Evolutionary conservation across 1,284 basidiomycete species (phyloP).

Genomic region (Leccinum griseonigrum): DNA sequence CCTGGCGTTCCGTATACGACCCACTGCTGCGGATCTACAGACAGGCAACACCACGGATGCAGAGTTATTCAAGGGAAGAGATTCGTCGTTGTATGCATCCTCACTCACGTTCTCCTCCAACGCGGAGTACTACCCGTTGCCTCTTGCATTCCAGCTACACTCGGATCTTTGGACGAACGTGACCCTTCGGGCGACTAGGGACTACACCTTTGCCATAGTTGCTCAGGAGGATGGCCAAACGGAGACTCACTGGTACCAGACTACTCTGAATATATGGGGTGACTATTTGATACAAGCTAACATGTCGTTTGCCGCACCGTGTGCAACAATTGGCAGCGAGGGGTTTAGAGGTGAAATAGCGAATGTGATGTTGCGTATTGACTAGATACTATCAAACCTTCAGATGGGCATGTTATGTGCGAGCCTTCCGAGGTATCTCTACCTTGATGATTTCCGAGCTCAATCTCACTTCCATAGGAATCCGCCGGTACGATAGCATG

Average conservation of each 20-base stretch:
- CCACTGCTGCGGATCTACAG: conserved; percentile 8
- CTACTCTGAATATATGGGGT: conserved; percentile 40
- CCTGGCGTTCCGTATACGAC: conserved; percentile 37
- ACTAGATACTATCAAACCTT: conserved; percentile 7
- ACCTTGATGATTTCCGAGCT: too few relatives aligned
- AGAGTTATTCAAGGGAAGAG: conserved; percentile 36
- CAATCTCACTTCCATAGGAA: too few relatives aligned
- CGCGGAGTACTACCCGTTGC: conserved; percentile 35
- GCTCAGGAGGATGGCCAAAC: conserved; percentile 10
- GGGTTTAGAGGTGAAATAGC: conserved; percentile 34
- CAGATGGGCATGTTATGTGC: neutral
- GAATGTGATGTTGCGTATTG: conserved; percentile 26
- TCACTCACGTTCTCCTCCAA: conserved; percentile 42
- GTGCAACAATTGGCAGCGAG: conserved; percentile 34
- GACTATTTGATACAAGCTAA: conserved; percentile 39
- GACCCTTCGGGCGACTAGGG: conserved; percentile 37
- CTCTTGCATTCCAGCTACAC: conserved; percentile 33
- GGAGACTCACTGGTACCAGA: conserved; percentile 35
- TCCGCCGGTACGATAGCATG: too few relatives aligned
- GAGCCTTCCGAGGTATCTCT: neutral
- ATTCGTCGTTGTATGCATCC: conserved; percentile 37
- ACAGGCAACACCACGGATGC: conserved; percentile 8
- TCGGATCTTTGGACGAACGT: conserved; percentile 33
- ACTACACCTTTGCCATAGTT: conserved; percentile 37
- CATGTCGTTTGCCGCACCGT: conserved; percentile 47